Evolutionary conservation across 331 rosid species (phyloP).

Genomic region (Prunus yedoensis): DNA sequence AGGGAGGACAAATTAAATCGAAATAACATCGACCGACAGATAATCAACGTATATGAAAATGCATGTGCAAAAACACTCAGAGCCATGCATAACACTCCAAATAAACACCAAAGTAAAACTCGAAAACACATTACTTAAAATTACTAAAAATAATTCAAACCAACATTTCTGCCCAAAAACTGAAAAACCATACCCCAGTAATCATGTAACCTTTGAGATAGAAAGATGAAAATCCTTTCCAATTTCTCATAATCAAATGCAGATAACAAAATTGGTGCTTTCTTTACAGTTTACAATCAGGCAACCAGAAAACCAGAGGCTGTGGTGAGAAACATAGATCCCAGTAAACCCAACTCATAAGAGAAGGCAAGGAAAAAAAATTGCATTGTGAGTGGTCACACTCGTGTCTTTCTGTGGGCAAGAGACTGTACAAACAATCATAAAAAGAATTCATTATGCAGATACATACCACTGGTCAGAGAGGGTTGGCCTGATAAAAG

Average conservation of each 20-base stretch:
- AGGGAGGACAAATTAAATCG: not conserved
- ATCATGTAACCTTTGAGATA: no score
- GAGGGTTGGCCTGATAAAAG: constrained; percentile 78
- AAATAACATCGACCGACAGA: not conserved
- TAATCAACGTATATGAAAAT: not conserved
- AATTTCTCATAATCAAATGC: not conserved
- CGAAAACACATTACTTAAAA: not conserved
- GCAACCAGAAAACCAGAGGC: not conserved
- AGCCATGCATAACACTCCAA: not conserved
- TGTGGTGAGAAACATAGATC: not conserved
- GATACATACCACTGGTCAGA: constrained; percentile 74
- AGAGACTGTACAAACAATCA: constrained; percentile 4
- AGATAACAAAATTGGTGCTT: not conserved
- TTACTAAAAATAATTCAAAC: not conserved
- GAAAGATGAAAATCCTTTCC: not conserved
- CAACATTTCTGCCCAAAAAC: not conserved
- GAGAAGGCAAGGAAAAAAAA: not conserved
- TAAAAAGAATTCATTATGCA: constrained; percentile 5
- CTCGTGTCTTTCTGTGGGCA: not conserved
- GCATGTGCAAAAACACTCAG: not conserved
- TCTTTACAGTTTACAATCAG: not conserved
- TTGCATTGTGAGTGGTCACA: not conserved
- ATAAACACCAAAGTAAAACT: not conserved
- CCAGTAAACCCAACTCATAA: not conserved
- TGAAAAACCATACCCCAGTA: not conserved